These are phyloP conservation scores for Coelastrella sp. DNA, from an alignment of 139 green algal genomes.

Conservation along the genomic window DNA sequence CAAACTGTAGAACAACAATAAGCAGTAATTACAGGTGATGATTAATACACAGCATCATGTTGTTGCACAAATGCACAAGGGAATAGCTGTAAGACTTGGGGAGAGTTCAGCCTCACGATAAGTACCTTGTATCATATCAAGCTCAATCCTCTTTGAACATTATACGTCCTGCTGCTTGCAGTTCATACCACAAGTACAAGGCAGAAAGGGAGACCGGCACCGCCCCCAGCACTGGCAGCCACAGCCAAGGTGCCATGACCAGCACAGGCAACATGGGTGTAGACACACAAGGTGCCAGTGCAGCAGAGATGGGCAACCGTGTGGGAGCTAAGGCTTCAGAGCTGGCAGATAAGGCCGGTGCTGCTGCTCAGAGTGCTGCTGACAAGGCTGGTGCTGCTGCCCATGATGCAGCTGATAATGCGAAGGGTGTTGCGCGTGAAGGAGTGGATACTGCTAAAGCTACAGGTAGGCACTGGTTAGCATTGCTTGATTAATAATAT, in stretches of 20 bases:
- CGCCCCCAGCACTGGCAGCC: background rate
- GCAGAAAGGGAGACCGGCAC: background rate
- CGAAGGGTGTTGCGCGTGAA: background rate
- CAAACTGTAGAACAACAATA: too few species aligned
- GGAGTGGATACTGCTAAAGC: background rate
- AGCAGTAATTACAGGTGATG: too few species aligned
- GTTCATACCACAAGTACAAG: conserved; percentile 45
- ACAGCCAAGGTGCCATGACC: background rate
- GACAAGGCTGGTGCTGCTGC: background rate
- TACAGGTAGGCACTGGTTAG: background rate
- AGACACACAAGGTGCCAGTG: background rate
- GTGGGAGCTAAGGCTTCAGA: background rate
- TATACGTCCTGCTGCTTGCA: background rate
- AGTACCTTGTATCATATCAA: background rate
- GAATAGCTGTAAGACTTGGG: too few species aligned
- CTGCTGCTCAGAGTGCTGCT: background rate
- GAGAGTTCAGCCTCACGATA: background rate
- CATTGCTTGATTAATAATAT: background rate
- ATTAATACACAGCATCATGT: too few species aligned
- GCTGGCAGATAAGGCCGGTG: background rate
- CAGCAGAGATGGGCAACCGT: too few species aligned
- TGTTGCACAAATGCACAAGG: too few species aligned
- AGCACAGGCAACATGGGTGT: background rate
- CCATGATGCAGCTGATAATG: background rate
- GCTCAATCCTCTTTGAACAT: background rate